These are phyloP conservation scores for Nothopassalora personata DNA, from an alignment of 2,329 filamentous ascomycete genomes.

Conservation along the genomic window DNA sequence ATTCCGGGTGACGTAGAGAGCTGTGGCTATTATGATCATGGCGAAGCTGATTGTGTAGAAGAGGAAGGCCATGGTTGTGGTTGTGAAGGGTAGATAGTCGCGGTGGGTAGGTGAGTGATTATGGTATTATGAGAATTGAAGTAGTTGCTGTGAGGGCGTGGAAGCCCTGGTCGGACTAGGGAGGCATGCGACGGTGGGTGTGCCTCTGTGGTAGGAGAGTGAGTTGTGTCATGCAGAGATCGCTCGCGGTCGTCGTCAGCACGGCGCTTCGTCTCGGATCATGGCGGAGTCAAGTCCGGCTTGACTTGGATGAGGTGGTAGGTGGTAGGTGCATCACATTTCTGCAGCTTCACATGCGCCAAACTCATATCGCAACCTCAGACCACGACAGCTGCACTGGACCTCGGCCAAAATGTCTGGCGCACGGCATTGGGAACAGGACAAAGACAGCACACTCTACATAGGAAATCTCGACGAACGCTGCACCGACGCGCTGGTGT, in stretches of 20 bases:
- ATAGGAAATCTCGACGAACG: conserved; percentile 98
- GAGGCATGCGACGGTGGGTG: conserved; percentile 1
- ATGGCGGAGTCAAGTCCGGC: conserved; percentile 3
- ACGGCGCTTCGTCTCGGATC: neutral
- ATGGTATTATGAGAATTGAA: neutral
- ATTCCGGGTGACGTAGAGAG: conserved; percentile 72
- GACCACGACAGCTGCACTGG: neutral
- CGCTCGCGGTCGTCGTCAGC: neutral
- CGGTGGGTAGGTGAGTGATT: neutral
- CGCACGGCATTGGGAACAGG: conserved; percentile 79
- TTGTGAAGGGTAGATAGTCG: neutral
- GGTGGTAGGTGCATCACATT: too few species aligned
- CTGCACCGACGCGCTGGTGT: conserved; percentile 81
- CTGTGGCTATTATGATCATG: conserved; percentile 65
- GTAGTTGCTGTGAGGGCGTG: neutral
- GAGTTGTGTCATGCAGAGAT: neutral
- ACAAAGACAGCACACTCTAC: conserved; percentile 97
- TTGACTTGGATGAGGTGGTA: neutral
- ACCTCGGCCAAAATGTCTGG: conserved; percentile 53
- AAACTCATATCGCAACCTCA: neutral
- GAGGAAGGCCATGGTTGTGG: conserved; percentile 63
- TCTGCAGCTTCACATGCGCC: conserved; percentile 2
- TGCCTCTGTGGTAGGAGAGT: neutral
- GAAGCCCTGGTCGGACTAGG: conserved; percentile 1
- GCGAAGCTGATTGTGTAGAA: conserved; percentile 72